phyloP scores from a whole-genome alignment of 768 basidiomycete species.

The Suillus fuscotomentosus region DNA sequence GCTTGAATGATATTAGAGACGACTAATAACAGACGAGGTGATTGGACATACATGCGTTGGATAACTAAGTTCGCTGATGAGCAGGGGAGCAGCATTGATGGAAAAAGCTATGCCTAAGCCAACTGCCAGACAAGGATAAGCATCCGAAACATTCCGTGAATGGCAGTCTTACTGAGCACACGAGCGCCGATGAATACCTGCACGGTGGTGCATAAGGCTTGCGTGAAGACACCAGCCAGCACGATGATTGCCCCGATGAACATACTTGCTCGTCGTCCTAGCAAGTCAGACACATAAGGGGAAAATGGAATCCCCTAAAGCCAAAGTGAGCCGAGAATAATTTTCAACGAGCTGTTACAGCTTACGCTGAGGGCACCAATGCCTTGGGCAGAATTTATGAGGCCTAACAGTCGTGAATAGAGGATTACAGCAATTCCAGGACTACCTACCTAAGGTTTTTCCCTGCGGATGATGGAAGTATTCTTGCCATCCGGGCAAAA shows the following conservation, averaged over 20 bases:
- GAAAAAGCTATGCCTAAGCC: conserved; percentile 64
- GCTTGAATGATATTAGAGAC: conserved; percentile 21
- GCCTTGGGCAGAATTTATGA: conserved; percentile 66
- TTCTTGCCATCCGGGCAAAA: conserved; percentile 60
- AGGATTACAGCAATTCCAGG: not conserved
- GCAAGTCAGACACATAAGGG: conserved; percentile 55
- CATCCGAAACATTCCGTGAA: not conserved
- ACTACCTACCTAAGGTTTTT: conserved; percentile 42
- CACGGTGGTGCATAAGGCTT: conserved; percentile 46
- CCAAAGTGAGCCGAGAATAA: not conserved
- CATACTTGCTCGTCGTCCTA: conserved; percentile 60
- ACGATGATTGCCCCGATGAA: conserved; percentile 62
- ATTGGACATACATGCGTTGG: conserved; percentile 56
- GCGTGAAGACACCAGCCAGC: conserved; percentile 61
- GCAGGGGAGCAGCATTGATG: conserved; percentile 58
- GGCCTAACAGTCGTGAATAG: conserved; percentile 34
- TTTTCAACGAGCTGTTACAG: conserved; percentile 3
- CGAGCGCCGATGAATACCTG: conserved; percentile 57
- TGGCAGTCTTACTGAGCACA: conserved; percentile 29
- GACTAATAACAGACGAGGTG: not conserved
- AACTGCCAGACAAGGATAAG: conserved; percentile 35
- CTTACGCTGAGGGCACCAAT: conserved; percentile 52
- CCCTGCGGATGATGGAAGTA: conserved; percentile 55
- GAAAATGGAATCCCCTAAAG: conserved; percentile 58
- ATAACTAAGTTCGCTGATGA: conserved; percentile 67